These are phyloP conservation scores for Ophiocordyceps camponoti-saundersi DNA, from an alignment of 2,329 filamentous ascomycete species.

Conservation along the genomic window DNA sequence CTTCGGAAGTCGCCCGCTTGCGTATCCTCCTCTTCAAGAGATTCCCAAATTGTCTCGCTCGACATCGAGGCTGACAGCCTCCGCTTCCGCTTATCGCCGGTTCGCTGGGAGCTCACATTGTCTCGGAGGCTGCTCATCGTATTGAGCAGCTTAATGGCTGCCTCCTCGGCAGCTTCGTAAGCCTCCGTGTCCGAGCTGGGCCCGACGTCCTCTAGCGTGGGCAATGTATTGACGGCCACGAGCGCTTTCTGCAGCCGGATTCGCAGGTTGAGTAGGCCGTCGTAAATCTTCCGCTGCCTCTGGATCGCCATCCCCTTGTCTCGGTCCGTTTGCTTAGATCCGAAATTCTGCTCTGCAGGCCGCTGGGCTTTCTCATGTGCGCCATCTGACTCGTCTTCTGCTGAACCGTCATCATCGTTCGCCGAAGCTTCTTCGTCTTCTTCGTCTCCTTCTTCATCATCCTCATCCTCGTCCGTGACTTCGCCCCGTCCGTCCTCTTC, in stretches of 20 bases:
- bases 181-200: conserved; percentile 25
- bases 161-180: conserved; percentile 66
- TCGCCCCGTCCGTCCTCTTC: conserved; percentile 16
- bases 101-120: conserved; percentile 33
- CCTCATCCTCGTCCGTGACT: conserved; percentile 14
- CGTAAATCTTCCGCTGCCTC: conserved; percentile 70
- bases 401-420: conserved; percentile 18
- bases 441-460: conserved; percentile 16
- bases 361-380: conserved; percentile 15
- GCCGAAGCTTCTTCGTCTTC: conserved; percentile 16
- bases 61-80: conserved; percentile 35
- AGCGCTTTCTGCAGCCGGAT: conserved; percentile 90
- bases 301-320: conserved; percentile 79
- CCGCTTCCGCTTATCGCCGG: conserved; percentile 46
- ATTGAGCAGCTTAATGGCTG: conserved; percentile 71
- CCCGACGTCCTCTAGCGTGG: conserved; percentile 21
- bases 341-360: conserved; percentile 14
- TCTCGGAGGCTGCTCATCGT: conserved; percentile 56
- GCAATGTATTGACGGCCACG: conserved; percentile 61
- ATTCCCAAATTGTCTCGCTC: conserved; percentile 53
- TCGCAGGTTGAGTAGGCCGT: conserved; percentile 72
- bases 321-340: conserved; percentile 11
- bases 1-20: conserved; percentile 44
- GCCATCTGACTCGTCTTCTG: conserved; percentile 17
- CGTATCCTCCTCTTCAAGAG: conserved; percentile 50